Percentiles rank a stretch among this genome's conserved stretches.
These are phyloP conservation scores for Sarocladiaceae sp. DNA, from an alignment of 2,329 filamentous ascomycete genomes.

Conservation along the genomic window DNA sequence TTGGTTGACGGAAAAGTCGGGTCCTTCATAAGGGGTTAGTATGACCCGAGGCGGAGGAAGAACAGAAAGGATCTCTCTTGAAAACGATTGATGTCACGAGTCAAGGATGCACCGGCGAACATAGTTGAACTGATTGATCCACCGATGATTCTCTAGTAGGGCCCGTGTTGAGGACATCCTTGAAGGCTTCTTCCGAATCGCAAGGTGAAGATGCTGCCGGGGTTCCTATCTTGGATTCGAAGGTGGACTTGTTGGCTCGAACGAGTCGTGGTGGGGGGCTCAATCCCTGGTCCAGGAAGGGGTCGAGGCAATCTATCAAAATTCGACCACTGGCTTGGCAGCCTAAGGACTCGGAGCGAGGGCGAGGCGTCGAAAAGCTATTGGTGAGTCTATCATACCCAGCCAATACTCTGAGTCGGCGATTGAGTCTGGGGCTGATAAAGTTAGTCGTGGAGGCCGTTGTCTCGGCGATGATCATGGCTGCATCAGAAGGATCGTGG, in stretches of 20 bases:
- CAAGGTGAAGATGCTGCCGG: too few species aligned
- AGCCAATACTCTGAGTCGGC: too few species aligned
- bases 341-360: neutral
- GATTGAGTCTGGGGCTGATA: too few species aligned
- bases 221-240: too few species aligned
- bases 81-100: neutral
- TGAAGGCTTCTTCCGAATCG: too few species aligned
- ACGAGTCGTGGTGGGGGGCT: neutral
- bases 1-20: neutral
- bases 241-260: too few species aligned
- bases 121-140: too few species aligned
- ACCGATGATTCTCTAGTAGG: too few species aligned
- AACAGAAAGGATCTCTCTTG: neutral
- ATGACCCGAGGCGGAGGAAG: neutral
- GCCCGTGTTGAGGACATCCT: too few species aligned
- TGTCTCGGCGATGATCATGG: neutral
- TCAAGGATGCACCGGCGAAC: too few species aligned
- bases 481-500: neutral
- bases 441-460: neutral
- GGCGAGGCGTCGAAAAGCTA: neutral
- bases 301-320: slow-evolving; percentile 7
- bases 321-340: neutral
- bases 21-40: neutral
- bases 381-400: too few species aligned
- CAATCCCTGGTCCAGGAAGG: slow-evolving; percentile 4